Evolutionary conservation across 371 early-diverging fungal genomes (phyloP).

Genomic region (Mortierella sp.): DNA sequence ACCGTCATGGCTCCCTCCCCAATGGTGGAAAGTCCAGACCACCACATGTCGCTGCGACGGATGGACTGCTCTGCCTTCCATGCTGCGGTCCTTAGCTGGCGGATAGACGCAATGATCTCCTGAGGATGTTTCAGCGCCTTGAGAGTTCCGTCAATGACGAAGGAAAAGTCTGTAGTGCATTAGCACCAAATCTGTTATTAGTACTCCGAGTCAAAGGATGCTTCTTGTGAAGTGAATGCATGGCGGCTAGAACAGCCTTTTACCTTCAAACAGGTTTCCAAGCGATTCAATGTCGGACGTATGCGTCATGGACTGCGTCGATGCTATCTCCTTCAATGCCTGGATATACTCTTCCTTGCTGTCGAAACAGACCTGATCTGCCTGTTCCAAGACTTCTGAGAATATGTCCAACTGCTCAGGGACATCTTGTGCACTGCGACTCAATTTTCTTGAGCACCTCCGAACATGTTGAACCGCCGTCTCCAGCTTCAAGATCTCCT

Average conservation of each 20-base stretch:
- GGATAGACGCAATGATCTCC: constrained; percentile 35
- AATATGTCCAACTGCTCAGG: constrained; percentile 38
- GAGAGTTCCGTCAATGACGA: constrained; percentile 52
- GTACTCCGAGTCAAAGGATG: too few relatives aligned
- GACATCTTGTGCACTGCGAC: constrained; percentile 44
- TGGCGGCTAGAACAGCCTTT: background rate
- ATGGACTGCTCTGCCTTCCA: constrained; percentile 30
- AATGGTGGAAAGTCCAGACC: constrained; percentile 39
- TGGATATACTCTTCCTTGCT: constrained; percentile 18
- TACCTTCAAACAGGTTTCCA: constrained; percentile 54
- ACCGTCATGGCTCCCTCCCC: constrained; percentile 44
- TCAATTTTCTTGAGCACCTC: constrained; percentile 32
- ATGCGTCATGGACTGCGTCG: constrained; percentile 42
- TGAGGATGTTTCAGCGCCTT: constrained; percentile 46
- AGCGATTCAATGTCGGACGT: constrained; percentile 49
- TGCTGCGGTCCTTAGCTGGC: constrained; percentile 18
- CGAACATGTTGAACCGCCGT: constrained; percentile 37
- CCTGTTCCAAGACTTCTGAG: constrained; percentile 10
- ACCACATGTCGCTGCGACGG: constrained; percentile 35
- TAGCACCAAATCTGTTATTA: too few relatives aligned
- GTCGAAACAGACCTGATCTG: constrained; percentile 23
- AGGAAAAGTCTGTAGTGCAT: constrained; percentile 51
- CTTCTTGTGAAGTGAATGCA: too few relatives aligned
- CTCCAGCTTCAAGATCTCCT: constrained; percentile 32
- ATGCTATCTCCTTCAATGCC: constrained; percentile 25